Evolutionary conservation across 331 rosid species (phyloP), one percentile per base, ranked within the genome.

Genomic region (Stylosanthes scabra): DNA sequence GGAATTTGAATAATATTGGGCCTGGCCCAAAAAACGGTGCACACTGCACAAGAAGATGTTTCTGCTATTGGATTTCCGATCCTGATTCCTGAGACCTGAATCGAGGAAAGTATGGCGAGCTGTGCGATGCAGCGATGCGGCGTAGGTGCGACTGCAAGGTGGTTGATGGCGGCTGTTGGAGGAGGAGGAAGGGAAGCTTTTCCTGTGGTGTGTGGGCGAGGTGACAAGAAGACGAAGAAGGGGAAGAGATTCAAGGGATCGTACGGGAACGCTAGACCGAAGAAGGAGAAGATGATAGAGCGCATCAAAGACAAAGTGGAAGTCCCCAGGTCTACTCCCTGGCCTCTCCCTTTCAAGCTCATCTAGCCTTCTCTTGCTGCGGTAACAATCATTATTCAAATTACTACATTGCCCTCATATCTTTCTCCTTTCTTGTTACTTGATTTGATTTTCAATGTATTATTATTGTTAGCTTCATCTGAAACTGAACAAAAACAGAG

Each of bases 321-420:
- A 87, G 96, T 93, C 47, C 96, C 96, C 82, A 88, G 92, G 88
- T 91, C 96, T 6, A 88, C 97, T 70, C 97, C 98, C 73, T 93
- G 98, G 98, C 98, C 98, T 75, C 97, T 93, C 58, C 95, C 98
- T 41, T 91, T 94, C 89, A 94, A 94, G 88, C 97, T 94, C 70
- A 87, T 91, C n/a, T 75, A 52, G n/a, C n/a, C n/a, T 52, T 9
- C 25, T 15, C 28, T 52, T 3, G 8, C 5, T 52, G 25, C 25
- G 25, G 14, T 14, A 0, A 14, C 15, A 52, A 6, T 7, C 14
- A 52, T 2, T n/a, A 50, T 13, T 3, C 14, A 7, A 15, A 52
- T 7, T 6, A 52, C 39, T 34, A 52, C 16, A 52, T 60, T 34
- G 60, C 3, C 6, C 3, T 31, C 60, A 31, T 47, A 20, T 41